These are phyloP conservation scores for Haplosporangium sp. DNA, from an alignment of 371 early-diverging fungal genomes.

Conservation along the genomic window DNA sequence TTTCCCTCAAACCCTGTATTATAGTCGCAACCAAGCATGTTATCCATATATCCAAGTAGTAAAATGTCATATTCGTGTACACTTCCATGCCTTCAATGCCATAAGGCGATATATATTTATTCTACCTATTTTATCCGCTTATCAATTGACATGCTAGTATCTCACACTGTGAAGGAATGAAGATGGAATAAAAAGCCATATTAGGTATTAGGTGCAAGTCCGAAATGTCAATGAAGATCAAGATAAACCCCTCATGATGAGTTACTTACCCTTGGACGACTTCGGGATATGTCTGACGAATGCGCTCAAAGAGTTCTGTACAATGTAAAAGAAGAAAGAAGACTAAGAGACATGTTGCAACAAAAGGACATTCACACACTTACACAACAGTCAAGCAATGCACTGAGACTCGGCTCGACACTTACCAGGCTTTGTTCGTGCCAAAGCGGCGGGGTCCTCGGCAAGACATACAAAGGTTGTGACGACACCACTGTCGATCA, in stretches of 20 bases:
- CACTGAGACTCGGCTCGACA: neutral
- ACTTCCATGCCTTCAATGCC: too few relatives aligned
- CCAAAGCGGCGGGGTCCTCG: slow-evolving; percentile 78
- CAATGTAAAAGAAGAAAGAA: neutral
- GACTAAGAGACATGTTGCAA: neutral
- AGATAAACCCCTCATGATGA: neutral
- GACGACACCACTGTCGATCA: slow-evolving; percentile 79
- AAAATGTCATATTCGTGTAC: too few relatives aligned
- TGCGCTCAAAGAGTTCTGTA: slow-evolving; percentile 61
- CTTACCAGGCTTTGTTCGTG: slow-evolving; percentile 60
- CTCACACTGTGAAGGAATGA: too few relatives aligned
- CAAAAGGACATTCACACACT: neutral
- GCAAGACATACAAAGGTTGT: slow-evolving; percentile 85
- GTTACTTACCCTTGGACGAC: slow-evolving; percentile 61
- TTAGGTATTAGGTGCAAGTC: too few relatives aligned
- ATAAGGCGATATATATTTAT: too few relatives aligned
- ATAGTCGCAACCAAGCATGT: too few relatives aligned
- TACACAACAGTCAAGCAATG: neutral
- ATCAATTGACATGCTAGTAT: too few relatives aligned
- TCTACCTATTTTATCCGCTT: too few relatives aligned
- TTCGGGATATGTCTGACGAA: slow-evolving; percentile 70
- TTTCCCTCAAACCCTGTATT: neutral
- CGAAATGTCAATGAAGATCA: neutral
- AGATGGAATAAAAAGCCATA: too few relatives aligned
- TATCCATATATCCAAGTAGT: too few relatives aligned